Evolutionary conservation across 371 early-diverging fungal species (phyloP).

Genomic region (Rhizopus arrhizus): DNA sequence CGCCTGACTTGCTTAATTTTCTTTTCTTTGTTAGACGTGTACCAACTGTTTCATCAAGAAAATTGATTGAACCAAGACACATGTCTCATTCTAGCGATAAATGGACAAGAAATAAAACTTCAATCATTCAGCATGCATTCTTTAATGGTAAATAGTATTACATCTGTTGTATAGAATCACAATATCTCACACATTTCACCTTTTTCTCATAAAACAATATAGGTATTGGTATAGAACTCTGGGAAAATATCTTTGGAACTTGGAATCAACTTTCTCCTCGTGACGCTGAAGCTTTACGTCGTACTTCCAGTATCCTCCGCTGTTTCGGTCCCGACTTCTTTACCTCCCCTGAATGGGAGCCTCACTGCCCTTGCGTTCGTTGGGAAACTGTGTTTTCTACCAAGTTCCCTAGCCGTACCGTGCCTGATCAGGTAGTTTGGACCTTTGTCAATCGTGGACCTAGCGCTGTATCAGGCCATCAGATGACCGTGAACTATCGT

Average conservation of each 20-base stretch:
- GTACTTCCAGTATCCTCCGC: constrained; percentile 30
- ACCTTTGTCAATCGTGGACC: constrained; percentile 34
- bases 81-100: constrained; percentile 31
- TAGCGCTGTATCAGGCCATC: constrained; percentile 30
- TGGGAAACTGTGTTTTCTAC: constrained; percentile 33
- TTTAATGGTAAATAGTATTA: constrained; percentile 27
- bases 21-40: constrained; percentile 17
- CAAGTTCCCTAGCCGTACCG: constrained; percentile 20
- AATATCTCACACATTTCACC: background rate
- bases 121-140: constrained; percentile 32
- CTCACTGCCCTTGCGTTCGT: constrained; percentile 34
- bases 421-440: constrained; percentile 27
- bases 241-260: constrained; percentile 39
- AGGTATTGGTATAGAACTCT: constrained; percentile 36
- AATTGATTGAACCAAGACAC: constrained; percentile 30
- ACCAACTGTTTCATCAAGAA: constrained; percentile 31
- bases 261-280: constrained; percentile 34
- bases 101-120: constrained; percentile 37
- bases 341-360: constrained; percentile 33
- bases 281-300: constrained; percentile 31
- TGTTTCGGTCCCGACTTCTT: constrained; percentile 33
- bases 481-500: constrained; percentile 36
- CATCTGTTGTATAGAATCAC: background rate
- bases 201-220: background rate
- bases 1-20: background rate